Evolutionary conservation across 495 filamentous ascomycete genomes (phyloP).

Genomic region (Cercophora samala): DNA sequence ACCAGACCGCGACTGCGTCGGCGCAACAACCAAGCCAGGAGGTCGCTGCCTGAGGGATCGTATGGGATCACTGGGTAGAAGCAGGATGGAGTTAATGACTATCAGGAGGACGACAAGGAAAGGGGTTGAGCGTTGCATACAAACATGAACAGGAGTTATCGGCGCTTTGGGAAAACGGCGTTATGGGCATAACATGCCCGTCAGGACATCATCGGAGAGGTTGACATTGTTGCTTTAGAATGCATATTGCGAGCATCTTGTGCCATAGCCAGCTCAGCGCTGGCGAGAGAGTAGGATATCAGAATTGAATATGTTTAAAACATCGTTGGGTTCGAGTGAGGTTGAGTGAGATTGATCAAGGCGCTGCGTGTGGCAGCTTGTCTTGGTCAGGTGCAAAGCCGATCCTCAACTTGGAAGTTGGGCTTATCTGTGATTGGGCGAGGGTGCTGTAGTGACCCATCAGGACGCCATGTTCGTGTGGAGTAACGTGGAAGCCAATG

Average conservation of each 20-base stretch:
- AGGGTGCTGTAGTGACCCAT: background rate
- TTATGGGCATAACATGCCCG: background rate
- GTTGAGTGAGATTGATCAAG: too few relatives aligned
- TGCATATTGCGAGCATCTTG: constrained; percentile 2
- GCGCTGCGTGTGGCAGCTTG: background rate
- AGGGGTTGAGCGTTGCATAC: constrained; percentile 1
- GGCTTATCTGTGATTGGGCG: constrained; percentile 3
- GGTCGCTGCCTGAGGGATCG: background rate
- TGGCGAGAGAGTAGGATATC: background rate
- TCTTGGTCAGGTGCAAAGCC: constrained; percentile 2
- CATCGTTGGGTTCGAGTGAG: background rate
- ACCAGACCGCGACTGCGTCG: constrained; percentile 66
- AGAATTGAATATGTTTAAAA: background rate
- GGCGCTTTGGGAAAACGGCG: background rate
- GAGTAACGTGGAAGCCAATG: constrained; percentile 1
- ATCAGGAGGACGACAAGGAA: background rate
- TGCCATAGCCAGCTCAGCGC: background rate
- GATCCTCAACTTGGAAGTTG: background rate
- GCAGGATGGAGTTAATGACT: background rate
- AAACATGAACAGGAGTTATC: background rate
- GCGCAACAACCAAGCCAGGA: constrained; percentile 14
- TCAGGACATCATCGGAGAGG: constrained; percentile 2
- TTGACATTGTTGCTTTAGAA: background rate
- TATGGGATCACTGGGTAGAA: background rate
- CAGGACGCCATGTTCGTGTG: background rate